Base-by-base conservation (phyloP, 192 early-diverging fungal species). In the Podila horticola region DNA sequence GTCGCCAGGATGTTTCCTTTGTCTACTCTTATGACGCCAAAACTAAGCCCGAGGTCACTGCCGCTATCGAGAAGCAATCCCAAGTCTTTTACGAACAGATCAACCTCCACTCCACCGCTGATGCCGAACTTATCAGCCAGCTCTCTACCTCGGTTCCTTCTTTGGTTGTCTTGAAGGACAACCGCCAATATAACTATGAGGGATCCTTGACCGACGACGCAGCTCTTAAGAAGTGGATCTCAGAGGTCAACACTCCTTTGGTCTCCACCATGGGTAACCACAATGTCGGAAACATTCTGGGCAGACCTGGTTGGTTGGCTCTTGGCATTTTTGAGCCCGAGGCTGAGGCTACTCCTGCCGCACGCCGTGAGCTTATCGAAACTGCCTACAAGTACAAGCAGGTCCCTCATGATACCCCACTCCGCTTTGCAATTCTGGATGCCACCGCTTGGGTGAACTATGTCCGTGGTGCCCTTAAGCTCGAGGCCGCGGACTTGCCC, bases 251-350 rank as follows among this genome's bases (percentile, higher is more conserved):
- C 45, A 86, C 88, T 71, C 91, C 94, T 22, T 65, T 95, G 36
- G 87, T 94, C 15, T 82, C 88, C 13, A 85, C 89, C 36, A 73
- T 96, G 20, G 85, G 82, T 11, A 75, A 86, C 52, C 77, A 86
- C 34, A 95, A 94, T 68, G 85, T 91, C 11, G 91, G 94, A 36
- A 84, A 86, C 5, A 85, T 95, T 79, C 87, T 97, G 64, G 86
- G 90, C 33, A 82, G 90, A 60, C 75, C 86, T 33, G 86, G 89
- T 62, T 83, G 90, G 64, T 75, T 95, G 3, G 91, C 91, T 0
- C 77, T 97, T 49, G 89, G 83, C 15, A 63, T 95, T 6, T 72
- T 95, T 13, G 87, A 92, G 63, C 83, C 86, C 13, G 82, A 71
- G 33, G 72, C 75, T 28, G 59, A 58, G 12, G 41, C 49, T 1